Percentiles rank a stretch among this genome's conserved stretches.
Conservation (phyloP, 2,329 filamentous ascomycete genomes). For the Clathrospora elynae region DNA sequence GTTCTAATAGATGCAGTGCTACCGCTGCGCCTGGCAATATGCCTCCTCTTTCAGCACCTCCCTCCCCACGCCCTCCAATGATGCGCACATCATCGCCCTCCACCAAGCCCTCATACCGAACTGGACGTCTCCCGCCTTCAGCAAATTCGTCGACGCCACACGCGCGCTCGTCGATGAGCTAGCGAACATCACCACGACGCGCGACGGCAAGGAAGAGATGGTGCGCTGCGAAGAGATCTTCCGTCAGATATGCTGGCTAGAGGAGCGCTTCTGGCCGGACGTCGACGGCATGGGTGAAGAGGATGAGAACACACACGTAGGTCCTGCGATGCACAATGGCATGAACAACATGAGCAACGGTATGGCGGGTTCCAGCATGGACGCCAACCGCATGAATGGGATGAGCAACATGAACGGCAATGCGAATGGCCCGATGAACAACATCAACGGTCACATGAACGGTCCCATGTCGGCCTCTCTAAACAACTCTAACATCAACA, state of each 20-base stretch:
- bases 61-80: conserved; percentile 46
- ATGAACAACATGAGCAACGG: conserved; percentile 13
- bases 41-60: conserved; percentile 51
- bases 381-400: conserved; percentile 9
- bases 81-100: conserved; percentile 55
- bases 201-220: conserved; percentile 57
- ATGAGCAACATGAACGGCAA: conserved; percentile 11
- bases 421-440: conserved; percentile 12
- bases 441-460: conserved; percentile 18
- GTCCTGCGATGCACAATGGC: conserved; percentile 24
- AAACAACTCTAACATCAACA: conserved; percentile 15
- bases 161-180: conserved; percentile 56
- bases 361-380: conserved; percentile 10
- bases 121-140: conserved; percentile 57
- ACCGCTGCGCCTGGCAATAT: conserved; percentile 56
- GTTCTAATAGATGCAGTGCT: conserved; percentile 45
- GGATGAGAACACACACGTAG: conserved; percentile 42
- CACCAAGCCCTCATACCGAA: conserved; percentile 58
- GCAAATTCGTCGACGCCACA: conserved; percentile 57
- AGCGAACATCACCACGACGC: conserved; percentile 54
- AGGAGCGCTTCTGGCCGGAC: conserved; percentile 57
- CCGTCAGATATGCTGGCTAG: conserved; percentile 55
- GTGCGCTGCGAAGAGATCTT: conserved; percentile 54
- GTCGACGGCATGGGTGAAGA: conserved; percentile 57
- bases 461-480: conserved; percentile 9